A percentile compares a stretch with the other conserved stretches of the same genome.
These are phyloP conservation scores for Starmerella lactis-condensi DNA, from an alignment of 805 yeast species.

Conservation along the genomic window DNA sequence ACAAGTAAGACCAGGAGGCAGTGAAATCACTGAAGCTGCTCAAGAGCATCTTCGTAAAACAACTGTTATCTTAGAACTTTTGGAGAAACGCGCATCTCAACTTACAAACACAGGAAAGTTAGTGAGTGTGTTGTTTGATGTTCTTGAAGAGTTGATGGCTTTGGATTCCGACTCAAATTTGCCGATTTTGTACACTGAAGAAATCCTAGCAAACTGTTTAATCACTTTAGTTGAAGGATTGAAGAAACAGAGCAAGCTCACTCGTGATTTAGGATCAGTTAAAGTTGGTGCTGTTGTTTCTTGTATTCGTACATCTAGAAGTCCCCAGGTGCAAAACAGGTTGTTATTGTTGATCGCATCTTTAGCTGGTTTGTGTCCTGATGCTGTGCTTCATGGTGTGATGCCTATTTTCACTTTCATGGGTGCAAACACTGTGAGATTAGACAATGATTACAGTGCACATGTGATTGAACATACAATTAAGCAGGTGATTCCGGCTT, in stretches of 20 bases:
- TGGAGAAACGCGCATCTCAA: constrained; percentile 31
- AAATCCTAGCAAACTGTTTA: constrained; percentile 75
- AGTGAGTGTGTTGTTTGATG: constrained; percentile 22
- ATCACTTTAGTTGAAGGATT: constrained; percentile 38
- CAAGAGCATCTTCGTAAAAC: constrained; percentile 58
- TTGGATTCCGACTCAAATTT: constrained; percentile 79
- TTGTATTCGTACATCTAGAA: constrained; percentile 69
- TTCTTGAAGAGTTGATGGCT: constrained; percentile 29
- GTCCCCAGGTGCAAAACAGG: constrained; percentile 90
- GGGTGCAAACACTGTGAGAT: constrained; percentile 95
- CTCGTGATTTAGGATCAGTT: constrained; percentile 36
- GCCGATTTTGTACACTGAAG: constrained; percentile 82
- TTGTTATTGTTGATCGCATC: constrained; percentile 69
- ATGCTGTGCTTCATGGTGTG: constrained; percentile 77
- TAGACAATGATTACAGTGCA: constrained; percentile 88
- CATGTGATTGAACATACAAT: constrained; percentile 87
- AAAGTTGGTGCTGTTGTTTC: constrained; percentile 84
- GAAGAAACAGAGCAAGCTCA: constrained; percentile 8
- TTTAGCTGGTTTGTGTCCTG: constrained; percentile 76
- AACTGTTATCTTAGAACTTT: constrained; percentile 59
- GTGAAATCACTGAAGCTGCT: constrained; percentile 52
- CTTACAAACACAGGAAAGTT: constrained; percentile 12
- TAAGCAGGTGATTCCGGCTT: constrained; percentile 75
- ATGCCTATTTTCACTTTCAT: constrained; percentile 99
- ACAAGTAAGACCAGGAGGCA: constrained; percentile 30